phyloP scores from a whole-genome alignment of 1,139 yeast genomes.

The Debaryomyces nepalensis region DNA sequence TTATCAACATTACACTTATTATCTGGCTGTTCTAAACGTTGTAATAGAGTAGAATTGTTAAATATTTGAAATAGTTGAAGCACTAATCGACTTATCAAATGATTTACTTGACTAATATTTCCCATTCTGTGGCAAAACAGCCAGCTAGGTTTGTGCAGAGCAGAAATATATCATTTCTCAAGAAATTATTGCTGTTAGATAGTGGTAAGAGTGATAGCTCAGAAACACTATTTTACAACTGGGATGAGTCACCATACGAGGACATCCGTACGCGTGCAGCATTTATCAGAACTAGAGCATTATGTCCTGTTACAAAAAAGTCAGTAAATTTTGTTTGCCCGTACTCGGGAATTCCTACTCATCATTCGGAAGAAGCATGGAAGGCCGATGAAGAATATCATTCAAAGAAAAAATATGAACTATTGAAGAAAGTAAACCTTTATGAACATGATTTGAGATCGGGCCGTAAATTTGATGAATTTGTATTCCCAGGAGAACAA shows the following conservation, averaged over 20 bases:
- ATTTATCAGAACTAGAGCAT: conserved; percentile 81
- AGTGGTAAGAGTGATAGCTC: conserved; percentile 27
- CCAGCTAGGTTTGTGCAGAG: conserved; percentile 13
- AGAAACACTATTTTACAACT: conserved; percentile 33
- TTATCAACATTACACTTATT: conserved; percentile 1
- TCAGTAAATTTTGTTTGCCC: conserved; percentile 91
- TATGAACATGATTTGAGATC: conserved; percentile 94
- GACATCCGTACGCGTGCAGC: conserved; percentile 93
- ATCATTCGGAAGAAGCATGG: conserved; percentile 91
- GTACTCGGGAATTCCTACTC: conserved; percentile 93
- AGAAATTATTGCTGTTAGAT: conserved; percentile 44
- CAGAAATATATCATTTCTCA: conserved; percentile 42
- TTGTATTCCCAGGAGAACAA: conserved; percentile 86
- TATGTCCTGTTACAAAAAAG: conserved; percentile 86
- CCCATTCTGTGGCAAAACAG: conserved; percentile 8
- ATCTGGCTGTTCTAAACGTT: neutral
- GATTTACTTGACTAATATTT: conserved; percentile 10
- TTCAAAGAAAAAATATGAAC: conserved; percentile 63
- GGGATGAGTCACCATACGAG: conserved; percentile 93
- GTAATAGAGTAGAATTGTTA: neutral
- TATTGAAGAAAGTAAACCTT: conserved; percentile 82
- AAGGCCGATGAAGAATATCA: conserved; percentile 78
- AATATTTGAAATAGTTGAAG: conserved; percentile 1
- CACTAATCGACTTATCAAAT: conserved; percentile 2
- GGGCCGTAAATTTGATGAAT: conserved; percentile 93